phyloP scores from a whole-genome alignment of 192 early-diverging fungal species.

The Entomortierella beljakovae region DNA sequence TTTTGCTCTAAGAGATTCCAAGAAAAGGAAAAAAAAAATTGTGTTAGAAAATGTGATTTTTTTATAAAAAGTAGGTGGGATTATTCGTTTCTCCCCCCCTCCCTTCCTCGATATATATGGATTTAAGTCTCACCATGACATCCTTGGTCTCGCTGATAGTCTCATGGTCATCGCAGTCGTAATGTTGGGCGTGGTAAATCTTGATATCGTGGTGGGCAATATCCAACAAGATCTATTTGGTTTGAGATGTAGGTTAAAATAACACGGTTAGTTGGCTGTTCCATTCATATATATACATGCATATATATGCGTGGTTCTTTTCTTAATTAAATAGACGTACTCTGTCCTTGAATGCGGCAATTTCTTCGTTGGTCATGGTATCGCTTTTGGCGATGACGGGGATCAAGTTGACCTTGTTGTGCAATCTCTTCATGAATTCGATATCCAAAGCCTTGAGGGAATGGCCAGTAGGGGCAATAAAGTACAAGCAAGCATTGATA shows the following conservation, averaged over 20 bases:
- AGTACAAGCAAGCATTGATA: slow-evolving; percentile 95
- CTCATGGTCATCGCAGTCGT: slow-evolving; percentile 87
- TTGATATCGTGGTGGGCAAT: slow-evolving; percentile 87
- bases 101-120: background rate
- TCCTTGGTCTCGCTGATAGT: slow-evolving; percentile 84
- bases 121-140: slow-evolving; percentile 68
- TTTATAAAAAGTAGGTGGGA: too few relatives aligned
- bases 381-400: slow-evolving; percentile 93
- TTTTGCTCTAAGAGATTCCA: slow-evolving; percentile 74
- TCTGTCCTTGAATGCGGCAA: slow-evolving; percentile 85
- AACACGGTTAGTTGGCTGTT: too few relatives aligned
- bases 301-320: background rate
- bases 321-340: slow-evolving; percentile 55
- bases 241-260: background rate
- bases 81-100: too few relatives aligned
- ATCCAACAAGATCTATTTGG: slow-evolving; percentile 74
- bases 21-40: slow-evolving; percentile 10
- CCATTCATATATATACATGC: background rate
- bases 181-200: slow-evolving; percentile 86
- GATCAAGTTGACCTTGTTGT: slow-evolving; percentile 89
- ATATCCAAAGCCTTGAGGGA: slow-evolving; percentile 92
- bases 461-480: slow-evolving; percentile 98
- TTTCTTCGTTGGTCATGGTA: slow-evolving; percentile 87
- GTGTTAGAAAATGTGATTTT: slow-evolving; percentile 21
- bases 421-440: slow-evolving; percentile 94